Conservation (phyloP, 2,329 filamentous ascomycete species). For the Colletotrichum destructivum region DNA sequence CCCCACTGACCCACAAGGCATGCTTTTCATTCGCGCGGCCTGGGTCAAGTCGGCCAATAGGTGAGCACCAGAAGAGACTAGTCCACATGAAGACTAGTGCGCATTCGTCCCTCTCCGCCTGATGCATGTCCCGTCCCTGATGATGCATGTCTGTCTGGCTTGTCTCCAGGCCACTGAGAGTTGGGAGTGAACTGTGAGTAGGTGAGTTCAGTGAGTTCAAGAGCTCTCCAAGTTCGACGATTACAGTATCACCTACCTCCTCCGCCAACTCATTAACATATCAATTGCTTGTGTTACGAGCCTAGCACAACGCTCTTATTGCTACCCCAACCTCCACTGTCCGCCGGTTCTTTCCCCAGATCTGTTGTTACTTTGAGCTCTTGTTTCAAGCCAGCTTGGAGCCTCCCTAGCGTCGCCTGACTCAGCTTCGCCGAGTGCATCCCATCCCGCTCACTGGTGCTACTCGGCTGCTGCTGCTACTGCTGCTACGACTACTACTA, state of each 20-base stretch:
- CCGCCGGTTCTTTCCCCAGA: neutral
- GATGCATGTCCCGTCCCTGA: slow-evolving; percentile 33
- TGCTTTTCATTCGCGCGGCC: slow-evolving; percentile 16
- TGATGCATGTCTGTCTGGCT: slow-evolving; percentile 33
- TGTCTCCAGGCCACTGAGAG: no score
- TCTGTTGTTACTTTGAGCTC: slow-evolving; percentile 3
- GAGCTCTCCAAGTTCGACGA: neutral
- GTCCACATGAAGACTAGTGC: slow-evolving; percentile 11
- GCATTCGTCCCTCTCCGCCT: slow-evolving; percentile 1
- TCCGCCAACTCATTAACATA: no score
- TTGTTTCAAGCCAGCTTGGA: slow-evolving; percentile 17
- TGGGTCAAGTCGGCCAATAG: slow-evolving; percentile 23
- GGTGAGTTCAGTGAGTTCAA: no score
- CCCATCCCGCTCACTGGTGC: neutral
- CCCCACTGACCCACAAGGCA: slow-evolving; percentile 12
- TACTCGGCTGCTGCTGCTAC: neutral
- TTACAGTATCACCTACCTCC: no score
- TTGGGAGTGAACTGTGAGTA: no score
- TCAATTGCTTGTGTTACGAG: no score
- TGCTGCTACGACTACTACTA: neutral
- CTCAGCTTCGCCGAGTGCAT: slow-evolving; percentile 31
- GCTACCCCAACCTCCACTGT: slow-evolving; percentile 4
- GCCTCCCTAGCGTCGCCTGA: slow-evolving; percentile 22
- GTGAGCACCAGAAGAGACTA: neutral
- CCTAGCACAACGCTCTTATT: neutral